Conservation (phyloP, 495 filamentous ascomycete genomes). For the Lineolata rhizophorae region DNA sequence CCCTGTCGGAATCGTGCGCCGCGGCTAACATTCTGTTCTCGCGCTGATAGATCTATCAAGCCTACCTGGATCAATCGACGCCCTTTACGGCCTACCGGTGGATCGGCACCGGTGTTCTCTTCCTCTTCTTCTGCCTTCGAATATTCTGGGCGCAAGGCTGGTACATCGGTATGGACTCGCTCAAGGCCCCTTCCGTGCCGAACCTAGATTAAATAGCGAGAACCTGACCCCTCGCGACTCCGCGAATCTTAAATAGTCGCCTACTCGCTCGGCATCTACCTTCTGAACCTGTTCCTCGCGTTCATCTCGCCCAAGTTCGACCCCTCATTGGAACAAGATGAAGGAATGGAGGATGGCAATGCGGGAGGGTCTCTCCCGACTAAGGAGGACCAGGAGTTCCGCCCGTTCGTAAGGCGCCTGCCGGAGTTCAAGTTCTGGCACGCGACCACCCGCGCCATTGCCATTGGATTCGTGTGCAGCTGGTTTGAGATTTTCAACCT, state of each 20-base stretch:
- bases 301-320: slow-evolving; percentile 98
- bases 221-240: neutral
- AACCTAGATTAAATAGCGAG: neutral
- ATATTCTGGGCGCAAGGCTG: slow-evolving; percentile 86
- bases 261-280: slow-evolving; percentile 96
- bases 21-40: no score
- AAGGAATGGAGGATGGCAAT: slow-evolving; percentile 84
- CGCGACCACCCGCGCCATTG: slow-evolving; percentile 67
- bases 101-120: slow-evolving; percentile 51
- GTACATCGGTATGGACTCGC: slow-evolving; percentile 79
- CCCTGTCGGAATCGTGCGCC: neutral
- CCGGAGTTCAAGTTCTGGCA: slow-evolving; percentile 99
- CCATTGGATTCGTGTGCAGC: slow-evolving; percentile 65
- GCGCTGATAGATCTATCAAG: slow-evolving; percentile 85
- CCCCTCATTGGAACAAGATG: slow-evolving; percentile 84
- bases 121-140: slow-evolving; percentile 66
- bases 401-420: slow-evolving; percentile 83
- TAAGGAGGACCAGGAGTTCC: slow-evolving; percentile 90
- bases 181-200: no score
- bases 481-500: slow-evolving; percentile 92
- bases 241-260: slow-evolving; percentile 35
- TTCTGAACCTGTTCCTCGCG: slow-evolving; percentile 96
- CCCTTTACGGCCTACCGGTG: slow-evolving; percentile 77
- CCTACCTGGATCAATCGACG: slow-evolving; percentile 77
- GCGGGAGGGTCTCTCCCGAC: slow-evolving; percentile 51